These are phyloP conservation scores for Podaxis pistillaris DNA, from an alignment of 768 basidiomycete species.

Conservation along the genomic window DNA sequence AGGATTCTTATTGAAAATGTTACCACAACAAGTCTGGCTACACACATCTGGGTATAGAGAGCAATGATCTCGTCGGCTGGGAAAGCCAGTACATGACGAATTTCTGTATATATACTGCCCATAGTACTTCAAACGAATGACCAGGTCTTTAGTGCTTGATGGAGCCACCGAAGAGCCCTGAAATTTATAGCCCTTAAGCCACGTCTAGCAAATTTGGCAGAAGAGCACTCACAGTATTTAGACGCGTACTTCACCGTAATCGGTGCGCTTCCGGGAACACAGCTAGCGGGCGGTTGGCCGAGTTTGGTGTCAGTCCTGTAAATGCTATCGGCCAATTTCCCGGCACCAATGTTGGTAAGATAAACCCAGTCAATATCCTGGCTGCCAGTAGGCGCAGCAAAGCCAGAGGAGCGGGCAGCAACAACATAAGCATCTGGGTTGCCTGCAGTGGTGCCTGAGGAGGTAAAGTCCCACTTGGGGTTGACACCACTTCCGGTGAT, in stretches of 20 bases:
- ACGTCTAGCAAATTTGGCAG: background rate
- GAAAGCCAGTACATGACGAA: background rate
- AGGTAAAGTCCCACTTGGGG: slow-evolving; percentile 54
- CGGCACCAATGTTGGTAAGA: slow-evolving; percentile 36
- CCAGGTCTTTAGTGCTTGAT: background rate
- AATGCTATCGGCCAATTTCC: slow-evolving; percentile 43
- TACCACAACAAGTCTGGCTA: too few species aligned
- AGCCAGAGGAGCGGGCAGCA: slow-evolving; percentile 34
- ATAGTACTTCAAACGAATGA: background rate
- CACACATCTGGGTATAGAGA: background rate
- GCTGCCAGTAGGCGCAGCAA: slow-evolving; percentile 30
- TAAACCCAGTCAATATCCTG: slow-evolving; percentile 53
- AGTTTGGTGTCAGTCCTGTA: slow-evolving; percentile 49
- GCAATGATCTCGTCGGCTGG: background rate
- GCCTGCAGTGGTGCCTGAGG: slow-evolving; percentile 31
- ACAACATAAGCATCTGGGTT: slow-evolving; percentile 40
- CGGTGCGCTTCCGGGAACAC: slow-evolving; percentile 36
- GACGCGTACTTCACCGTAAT: slow-evolving; percentile 51
- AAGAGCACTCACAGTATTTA: slow-evolving; percentile 44
- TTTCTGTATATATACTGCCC: background rate
- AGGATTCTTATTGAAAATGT: too few species aligned
- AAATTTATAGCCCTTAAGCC: background rate
- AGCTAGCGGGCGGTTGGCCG: slow-evolving; percentile 50
- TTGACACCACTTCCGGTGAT: slow-evolving; percentile 34
- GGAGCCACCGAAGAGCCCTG: slow-evolving; percentile 9